Conservation (phyloP, 768 basidiomycete species). For the Tulasnella sp. region DNA sequence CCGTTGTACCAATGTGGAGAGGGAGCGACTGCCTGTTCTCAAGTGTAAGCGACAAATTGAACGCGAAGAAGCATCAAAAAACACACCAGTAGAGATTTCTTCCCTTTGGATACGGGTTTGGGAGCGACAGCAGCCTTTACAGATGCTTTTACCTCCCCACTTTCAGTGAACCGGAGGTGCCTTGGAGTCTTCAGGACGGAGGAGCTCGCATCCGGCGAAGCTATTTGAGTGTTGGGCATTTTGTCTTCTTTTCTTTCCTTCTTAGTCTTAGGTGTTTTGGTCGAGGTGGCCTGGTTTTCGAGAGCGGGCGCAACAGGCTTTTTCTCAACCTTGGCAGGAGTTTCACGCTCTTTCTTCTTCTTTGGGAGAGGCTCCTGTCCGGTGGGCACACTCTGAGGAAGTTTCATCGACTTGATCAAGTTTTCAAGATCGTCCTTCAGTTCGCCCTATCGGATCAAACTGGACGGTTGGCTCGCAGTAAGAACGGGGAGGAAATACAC, state of each 20-base stretch:
- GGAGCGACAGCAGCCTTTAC: neutral
- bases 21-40: conserved; percentile 6
- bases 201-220: neutral
- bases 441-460: neutral
- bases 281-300: neutral
- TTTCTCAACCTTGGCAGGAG: neutral
- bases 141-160: conserved; percentile 7
- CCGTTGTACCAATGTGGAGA: conserved; percentile 19
- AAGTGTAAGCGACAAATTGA: neutral
- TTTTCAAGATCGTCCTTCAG: neutral
- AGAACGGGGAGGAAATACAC: neutral
- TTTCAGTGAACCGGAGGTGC: neutral
- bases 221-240: neutral
- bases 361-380: neutral
- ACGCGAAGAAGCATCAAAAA: neutral
- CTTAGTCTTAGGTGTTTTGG: conserved; percentile 4
- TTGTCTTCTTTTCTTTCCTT: neutral
- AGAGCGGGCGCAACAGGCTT: neutral
- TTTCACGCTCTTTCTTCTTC: neutral
- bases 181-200: conserved; percentile 7
- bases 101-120: neutral
- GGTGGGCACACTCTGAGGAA: conserved; percentile 11
- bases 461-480: too few species aligned
- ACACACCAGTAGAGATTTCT: conserved; percentile 12
- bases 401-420: conserved; percentile 22